Evolutionary conservation across 768 basidiomycete species (phyloP).

Genomic region (Pleurotus cornucopiae): DNA sequence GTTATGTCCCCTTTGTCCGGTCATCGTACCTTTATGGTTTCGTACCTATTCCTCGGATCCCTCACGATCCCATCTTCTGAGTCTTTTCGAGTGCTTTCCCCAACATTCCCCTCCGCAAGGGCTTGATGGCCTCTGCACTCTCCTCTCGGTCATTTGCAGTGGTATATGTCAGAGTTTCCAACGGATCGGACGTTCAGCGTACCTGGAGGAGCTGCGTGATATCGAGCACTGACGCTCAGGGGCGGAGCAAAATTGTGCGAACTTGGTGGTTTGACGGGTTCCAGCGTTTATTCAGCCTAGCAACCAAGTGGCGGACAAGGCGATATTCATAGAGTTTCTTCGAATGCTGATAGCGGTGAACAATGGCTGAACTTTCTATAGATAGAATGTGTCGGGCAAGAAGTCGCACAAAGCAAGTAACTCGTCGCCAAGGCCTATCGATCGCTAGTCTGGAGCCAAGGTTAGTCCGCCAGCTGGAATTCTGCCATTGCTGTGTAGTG

Average conservation of each 20-base stretch:
- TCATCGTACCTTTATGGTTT: no score
- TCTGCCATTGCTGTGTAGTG: neutral
- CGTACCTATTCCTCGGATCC: no score
- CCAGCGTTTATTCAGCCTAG: neutral
- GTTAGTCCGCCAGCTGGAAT: neutral
- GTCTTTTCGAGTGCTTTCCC: no score
- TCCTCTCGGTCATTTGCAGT: no score
- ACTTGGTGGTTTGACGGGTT: constrained; percentile 1
- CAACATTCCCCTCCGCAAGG: no score
- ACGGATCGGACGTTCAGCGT: neutral
- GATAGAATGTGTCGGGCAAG: neutral
- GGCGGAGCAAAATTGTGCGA: neutral
- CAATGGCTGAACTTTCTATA: neutral
- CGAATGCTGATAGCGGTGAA: neutral
- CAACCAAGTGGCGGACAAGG: constrained; percentile 2
- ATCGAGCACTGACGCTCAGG: constrained; percentile 3
- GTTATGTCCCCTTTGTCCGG: no score
- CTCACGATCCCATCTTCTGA: no score
- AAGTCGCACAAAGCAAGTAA: neutral
- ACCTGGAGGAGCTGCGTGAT: neutral
- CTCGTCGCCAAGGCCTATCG: neutral
- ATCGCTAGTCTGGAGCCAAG: neutral
- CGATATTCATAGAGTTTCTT: neutral
- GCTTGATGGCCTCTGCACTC: no score
- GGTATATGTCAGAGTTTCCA: no score